Conservation (phyloP, 148 eudicot genomes). For the Diospyros kaki region DNA sequence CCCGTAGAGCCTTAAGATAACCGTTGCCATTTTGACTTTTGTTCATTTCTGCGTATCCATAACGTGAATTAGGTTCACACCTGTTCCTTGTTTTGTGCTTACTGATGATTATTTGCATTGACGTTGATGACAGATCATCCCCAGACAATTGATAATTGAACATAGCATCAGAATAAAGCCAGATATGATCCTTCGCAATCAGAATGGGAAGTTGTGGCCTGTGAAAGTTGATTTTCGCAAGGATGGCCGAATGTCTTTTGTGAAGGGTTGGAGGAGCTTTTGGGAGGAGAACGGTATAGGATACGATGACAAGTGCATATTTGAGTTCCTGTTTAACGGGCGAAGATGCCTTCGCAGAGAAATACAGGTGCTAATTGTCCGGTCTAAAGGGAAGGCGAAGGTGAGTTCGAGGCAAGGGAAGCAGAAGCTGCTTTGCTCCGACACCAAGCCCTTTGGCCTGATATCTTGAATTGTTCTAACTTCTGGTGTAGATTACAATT, state of each 20-base stretch:
- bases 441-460: background rate
- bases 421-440: background rate
- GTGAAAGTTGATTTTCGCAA: background rate
- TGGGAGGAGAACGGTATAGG: constrained; percentile 1
- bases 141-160: background rate
- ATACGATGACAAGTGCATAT: background rate
- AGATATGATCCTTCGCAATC: background rate
- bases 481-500: background rate
- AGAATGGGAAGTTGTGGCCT: constrained; percentile 11
- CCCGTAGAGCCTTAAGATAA: no score
- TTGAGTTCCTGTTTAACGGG: constrained; percentile 2
- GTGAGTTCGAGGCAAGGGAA: background rate
- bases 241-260: background rate
- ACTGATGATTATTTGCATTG: background rate
- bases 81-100: background rate
- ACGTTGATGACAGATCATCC: constrained; percentile 3
- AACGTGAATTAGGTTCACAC: no score
- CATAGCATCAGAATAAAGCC: constrained; percentile 4
- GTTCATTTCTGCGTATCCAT: no score
- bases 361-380: constrained; percentile 10
- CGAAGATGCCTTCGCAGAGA: constrained; percentile 6
- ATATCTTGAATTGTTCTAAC: background rate
- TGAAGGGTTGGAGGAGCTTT: background rate
- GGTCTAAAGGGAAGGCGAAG: background rate
- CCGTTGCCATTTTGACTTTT: no score